Evolutionary conservation across 2,329 filamentous ascomycete species (phyloP), one percentile per base, ranked within the genome.

Genomic region (Sordariomycetes sp.): DNA sequence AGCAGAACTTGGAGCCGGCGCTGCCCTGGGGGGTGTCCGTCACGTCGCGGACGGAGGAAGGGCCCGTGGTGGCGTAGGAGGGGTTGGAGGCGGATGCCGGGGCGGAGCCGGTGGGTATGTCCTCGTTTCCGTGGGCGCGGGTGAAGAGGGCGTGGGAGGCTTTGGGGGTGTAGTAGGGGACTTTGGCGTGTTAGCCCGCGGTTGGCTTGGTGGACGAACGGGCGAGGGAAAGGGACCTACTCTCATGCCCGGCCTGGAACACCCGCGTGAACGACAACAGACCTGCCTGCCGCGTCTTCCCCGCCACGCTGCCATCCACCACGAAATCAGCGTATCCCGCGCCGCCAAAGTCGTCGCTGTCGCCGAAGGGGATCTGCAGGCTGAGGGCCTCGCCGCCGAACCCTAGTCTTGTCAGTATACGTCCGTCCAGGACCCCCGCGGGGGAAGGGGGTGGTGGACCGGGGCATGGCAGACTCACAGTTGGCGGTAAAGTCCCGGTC

Each of bases 321-420:
- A 83, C 72, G 60, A 94, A 82, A 15, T 85, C 81, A 0, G 82
- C 80, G 66, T 94, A 94, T 1, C 87, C 88, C 0, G 89, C 84
- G 1, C 70, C 68, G 0, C 74, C 69, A 61, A 86, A 82, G 20
- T 50, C 50, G 57, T 61, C 61, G 56, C 56, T 59, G 28, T 76
- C 70, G 53, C 75, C 70, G 12, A 75, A 72, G 48, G 82, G 76
- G 0, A 90, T 72, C 6, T 77, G 76, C 3, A 89, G 74, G 2
- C 85, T 87, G 50, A 89, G 76, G 1, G 85, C 83, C 68, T 94
- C 79, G 39, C 87, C 89, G n/a, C 89, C 89, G 61, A 54, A 57
- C 56, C 56, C 56, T 50, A 20, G 20, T 24, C n/a, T 20, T 7
- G 17, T 52, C 15, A 45, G 24, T 36, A 34, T 36, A 34, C 13